These are phyloP conservation scores for Hypoxylon crocopeplum DNA, from an alignment of 495 filamentous ascomycete species.

Conservation along the genomic window DNA sequence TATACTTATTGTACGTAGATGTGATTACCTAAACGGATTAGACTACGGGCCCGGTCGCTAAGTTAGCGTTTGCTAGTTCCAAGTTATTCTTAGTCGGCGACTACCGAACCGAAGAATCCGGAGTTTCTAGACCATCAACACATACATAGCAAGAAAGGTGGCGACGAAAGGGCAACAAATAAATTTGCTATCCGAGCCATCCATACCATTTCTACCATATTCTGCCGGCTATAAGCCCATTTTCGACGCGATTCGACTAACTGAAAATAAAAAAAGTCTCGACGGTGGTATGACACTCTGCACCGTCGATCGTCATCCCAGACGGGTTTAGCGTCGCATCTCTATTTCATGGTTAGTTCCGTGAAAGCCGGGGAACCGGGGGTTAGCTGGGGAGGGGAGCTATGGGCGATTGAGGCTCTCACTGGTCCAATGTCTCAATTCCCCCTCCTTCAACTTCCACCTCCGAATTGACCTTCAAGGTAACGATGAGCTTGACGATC, in stretches of 20 bases:
- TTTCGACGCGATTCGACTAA: slow-evolving; percentile 1
- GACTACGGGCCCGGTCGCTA: too few relatives aligned
- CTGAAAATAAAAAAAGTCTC: slow-evolving; percentile 14
- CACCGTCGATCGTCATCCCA: slow-evolving; percentile 31
- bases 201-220: slow-evolving; percentile 12
- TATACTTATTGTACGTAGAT: too few relatives aligned
- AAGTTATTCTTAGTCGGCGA: too few relatives aligned
- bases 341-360: slow-evolving; percentile 18
- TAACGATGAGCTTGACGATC: slow-evolving; percentile 15
- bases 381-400: slow-evolving; percentile 6
- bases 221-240: slow-evolving; percentile 14
- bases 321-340: slow-evolving; percentile 31
- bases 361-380: slow-evolving; percentile 32
- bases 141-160: not conserved
- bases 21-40: too few relatives aligned
- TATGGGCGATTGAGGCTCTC: slow-evolving; percentile 36
- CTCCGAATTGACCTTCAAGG: slow-evolving; percentile 5
- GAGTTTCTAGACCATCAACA: slow-evolving; percentile 13
- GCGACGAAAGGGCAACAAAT: not conserved
- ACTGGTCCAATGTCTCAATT: slow-evolving; percentile 22
- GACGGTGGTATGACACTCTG: slow-evolving; percentile 32
- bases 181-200: slow-evolving; percentile 23
- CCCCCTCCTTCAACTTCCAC: not conserved
- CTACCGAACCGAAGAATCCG: slow-evolving; percentile 12
- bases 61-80: too few relatives aligned